Percentiles rank a stretch among this genome's conserved stretches.
Evolutionary conservation across 352 stramenopile genomes (phyloP).

Genomic region (Pythium aristosporum): DNA sequence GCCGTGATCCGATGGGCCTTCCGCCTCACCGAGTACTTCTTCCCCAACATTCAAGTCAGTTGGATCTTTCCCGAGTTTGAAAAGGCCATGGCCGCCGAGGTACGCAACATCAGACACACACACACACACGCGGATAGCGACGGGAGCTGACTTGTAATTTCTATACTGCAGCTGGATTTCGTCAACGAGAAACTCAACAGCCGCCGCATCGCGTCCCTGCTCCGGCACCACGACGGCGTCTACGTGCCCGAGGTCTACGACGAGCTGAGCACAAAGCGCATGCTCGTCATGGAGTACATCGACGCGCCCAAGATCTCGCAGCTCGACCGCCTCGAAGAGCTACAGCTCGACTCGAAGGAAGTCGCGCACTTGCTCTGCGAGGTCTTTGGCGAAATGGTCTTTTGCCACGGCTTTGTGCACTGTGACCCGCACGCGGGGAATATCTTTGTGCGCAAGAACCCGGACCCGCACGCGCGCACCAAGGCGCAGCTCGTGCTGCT

Average conservation of each 20-base stretch:
- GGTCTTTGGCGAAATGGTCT: conserved; percentile 95
- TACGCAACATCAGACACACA: conserved; percentile 17
- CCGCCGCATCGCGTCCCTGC: conserved; percentile 53
- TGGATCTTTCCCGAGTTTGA: conserved; percentile 98
- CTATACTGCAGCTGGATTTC: conserved; percentile 66
- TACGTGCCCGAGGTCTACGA: conserved; percentile 87
- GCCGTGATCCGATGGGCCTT: conserved; percentile 67
- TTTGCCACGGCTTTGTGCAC: conserved; percentile 95
- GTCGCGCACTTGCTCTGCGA: conserved; percentile 88
- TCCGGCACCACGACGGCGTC: conserved; percentile 54
- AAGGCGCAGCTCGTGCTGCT: conserved; percentile 94
- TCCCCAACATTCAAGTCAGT: conserved; percentile 89
- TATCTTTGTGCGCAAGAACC: conserved; percentile 80
- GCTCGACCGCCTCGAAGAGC: conserved; percentile 69
- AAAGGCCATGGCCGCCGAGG: conserved; percentile 62
- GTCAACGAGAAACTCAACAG: conserved; percentile 84
- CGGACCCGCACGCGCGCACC: conserved; percentile 32
- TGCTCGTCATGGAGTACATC: conserved; percentile 98
- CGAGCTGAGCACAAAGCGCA: conserved; percentile 81
- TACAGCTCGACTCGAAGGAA: conserved; percentile 77
- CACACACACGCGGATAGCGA: too few relatives aligned
- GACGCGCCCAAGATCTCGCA: conserved; percentile 93
- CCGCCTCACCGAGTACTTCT: conserved; percentile 72
- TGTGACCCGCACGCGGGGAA: conserved; percentile 97
- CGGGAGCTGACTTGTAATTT: too few relatives aligned